These are phyloP conservation scores for Globisporangium middletonii DNA, from an alignment of 352 stramenopile species.

Conservation along the genomic window DNA sequence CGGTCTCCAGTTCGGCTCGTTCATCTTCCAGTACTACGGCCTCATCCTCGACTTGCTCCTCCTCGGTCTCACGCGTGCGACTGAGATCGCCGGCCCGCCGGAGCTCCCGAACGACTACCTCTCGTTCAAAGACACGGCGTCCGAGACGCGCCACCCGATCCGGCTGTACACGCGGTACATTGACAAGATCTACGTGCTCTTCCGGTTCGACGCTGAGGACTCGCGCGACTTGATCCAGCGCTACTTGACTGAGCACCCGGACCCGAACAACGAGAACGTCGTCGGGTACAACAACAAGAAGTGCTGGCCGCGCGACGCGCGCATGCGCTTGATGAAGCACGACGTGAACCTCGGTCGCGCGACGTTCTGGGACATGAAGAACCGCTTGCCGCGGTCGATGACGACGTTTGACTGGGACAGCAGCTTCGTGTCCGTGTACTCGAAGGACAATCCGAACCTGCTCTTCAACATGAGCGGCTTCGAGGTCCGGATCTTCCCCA, in stretches of 20 bases:
- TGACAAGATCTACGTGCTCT: constrained; percentile 99
- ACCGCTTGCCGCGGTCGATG: constrained; percentile 96
- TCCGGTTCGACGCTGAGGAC: constrained; percentile 98
- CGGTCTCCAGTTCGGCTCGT: constrained; percentile 96
- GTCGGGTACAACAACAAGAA: constrained; percentile 99
- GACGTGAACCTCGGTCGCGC: constrained; percentile 99
- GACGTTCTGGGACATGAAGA: constrained; percentile 99
- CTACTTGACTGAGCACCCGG: constrained; percentile 99
- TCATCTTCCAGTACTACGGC: constrained; percentile 99
- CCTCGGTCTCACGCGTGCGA: constrained; percentile 96
- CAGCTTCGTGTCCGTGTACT: constrained; percentile 99
- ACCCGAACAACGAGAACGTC: constrained; percentile 99
- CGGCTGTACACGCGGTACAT: constrained; percentile 99
- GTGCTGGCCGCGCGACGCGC: constrained; percentile 98
- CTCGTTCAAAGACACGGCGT: constrained; percentile 96
- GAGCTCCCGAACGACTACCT: constrained; percentile 99
- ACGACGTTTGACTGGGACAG: constrained; percentile 99
- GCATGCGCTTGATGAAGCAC: constrained; percentile 99
- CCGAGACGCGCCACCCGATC: constrained; percentile 98
- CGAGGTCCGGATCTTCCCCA: constrained; percentile 95
- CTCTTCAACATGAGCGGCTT: constrained; percentile 99
- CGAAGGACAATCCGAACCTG: constrained; percentile 99
- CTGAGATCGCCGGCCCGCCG: constrained; percentile 96
- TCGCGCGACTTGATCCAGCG: constrained; percentile 98
- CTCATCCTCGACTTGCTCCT: constrained; percentile 98